These are phyloP conservation scores for Globisporangium echinulatum DNA, from an alignment of 352 stramenopile genomes.

Conservation along the genomic window DNA sequence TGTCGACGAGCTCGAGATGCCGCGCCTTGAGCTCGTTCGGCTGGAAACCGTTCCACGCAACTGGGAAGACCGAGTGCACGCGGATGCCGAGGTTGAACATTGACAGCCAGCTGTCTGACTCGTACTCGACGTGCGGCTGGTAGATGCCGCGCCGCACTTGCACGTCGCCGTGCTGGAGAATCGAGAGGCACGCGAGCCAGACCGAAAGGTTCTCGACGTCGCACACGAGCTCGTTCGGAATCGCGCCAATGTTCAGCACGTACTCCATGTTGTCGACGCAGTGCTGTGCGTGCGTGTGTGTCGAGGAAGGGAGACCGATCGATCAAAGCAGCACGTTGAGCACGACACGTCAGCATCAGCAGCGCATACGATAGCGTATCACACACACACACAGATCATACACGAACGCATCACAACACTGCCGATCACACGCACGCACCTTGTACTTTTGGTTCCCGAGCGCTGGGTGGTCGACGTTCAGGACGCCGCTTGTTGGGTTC, in stretches of 20 bases:
- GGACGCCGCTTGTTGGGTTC: constrained; percentile 21
- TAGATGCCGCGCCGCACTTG: constrained; percentile 63
- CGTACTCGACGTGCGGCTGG: constrained; percentile 83
- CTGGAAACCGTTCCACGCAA: constrained; percentile 68
- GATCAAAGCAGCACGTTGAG: not conserved
- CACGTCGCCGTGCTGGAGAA: constrained; percentile 63
- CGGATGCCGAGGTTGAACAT: constrained; percentile 88
- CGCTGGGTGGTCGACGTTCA: constrained; percentile 75
- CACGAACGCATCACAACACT: too few relatives aligned
- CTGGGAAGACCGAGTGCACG: constrained; percentile 77
- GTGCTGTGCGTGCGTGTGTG: constrained; percentile 27
- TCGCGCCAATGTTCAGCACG: constrained; percentile 70
- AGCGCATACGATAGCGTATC: not conserved
- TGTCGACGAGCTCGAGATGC: constrained; percentile 26
- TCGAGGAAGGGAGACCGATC: not conserved
- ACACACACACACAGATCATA: constrained; percentile 2
- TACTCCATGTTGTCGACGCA: constrained; percentile 86
- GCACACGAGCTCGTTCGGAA: constrained; percentile 76
- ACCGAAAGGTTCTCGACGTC: constrained; percentile 56
- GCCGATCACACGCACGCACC: constrained; percentile 20
- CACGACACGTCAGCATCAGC: not conserved
- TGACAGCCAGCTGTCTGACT: constrained; percentile 83
- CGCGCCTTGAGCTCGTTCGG: constrained; percentile 25
- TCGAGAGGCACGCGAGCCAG: constrained; percentile 64
- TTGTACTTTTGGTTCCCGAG: constrained; percentile 87